Percentiles rank a stretch among this genome's conserved stretches.
These are phyloP conservation scores for Przewalskia tangutica DNA, from an alignment of 257 asterid genomes.

Conservation along the genomic window DNA sequence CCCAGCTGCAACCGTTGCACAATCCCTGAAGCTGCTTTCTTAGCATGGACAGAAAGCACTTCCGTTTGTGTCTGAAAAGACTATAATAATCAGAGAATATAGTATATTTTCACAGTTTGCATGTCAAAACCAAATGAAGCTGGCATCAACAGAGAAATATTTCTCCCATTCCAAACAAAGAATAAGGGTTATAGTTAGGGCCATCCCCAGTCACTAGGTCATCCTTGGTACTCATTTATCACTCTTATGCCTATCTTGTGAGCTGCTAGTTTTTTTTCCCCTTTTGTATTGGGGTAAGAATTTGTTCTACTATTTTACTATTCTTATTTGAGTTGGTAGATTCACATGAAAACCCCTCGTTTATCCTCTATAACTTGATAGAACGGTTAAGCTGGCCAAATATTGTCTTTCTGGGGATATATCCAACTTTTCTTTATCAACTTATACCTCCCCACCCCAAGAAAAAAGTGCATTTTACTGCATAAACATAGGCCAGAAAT, in stretches of 20 bases:
- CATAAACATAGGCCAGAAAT: neutral
- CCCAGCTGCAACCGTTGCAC: slow-evolving; percentile 67
- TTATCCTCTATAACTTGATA: neutral
- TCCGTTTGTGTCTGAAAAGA: slow-evolving; percentile 43
- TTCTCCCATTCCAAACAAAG: neutral
- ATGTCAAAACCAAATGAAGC: neutral
- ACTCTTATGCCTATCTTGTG: neutral
- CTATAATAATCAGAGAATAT: neutral
- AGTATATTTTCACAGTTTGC: neutral
- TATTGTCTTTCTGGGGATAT: neutral
- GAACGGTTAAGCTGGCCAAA: neutral
- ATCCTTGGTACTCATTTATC: neutral
- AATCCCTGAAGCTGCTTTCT: slow-evolving; percentile 68
- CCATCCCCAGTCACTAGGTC: neutral
- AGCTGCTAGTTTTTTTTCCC: neutral
- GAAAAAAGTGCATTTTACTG: neutral
- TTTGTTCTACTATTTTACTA: neutral
- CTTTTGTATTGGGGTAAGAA: neutral
- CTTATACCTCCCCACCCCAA: neutral
- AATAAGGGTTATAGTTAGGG: neutral
- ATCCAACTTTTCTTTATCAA: neutral
- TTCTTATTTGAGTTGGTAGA: neutral
- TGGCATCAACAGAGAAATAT: neutral
- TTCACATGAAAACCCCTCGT: neutral
- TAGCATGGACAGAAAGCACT: slow-evolving; percentile 63